Conservation (phyloP, 2,329 filamentous ascomycete genomes). For the Gyromitra esculenta region DNA sequence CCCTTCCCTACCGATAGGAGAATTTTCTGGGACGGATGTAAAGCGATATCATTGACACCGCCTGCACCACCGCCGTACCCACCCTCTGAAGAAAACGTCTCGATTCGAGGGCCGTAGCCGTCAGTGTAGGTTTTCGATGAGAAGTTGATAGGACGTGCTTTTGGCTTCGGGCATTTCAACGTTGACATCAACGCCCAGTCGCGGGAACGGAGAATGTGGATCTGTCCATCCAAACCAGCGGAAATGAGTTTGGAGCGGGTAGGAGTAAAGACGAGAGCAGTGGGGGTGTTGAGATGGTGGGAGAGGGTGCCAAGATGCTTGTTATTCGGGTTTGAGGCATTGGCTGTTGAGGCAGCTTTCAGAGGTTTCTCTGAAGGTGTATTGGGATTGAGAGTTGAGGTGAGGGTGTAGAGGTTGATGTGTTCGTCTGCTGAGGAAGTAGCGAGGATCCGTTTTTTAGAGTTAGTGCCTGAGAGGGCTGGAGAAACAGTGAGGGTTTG, state of each 20-base stretch:
- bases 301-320: conserved; percentile 85
- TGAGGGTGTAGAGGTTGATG: conserved; percentile 93
- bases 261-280: conserved; percentile 83
- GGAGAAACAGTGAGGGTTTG: conserved; percentile 88
- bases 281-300: conserved; percentile 79
- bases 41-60: conserved; percentile 94
- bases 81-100: conserved; percentile 49
- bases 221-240: conserved; percentile 88
- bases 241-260: conserved; percentile 86
- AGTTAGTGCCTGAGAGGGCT: conserved; percentile 66
- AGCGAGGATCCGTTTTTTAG: conserved; percentile 80
- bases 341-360: conserved; percentile 36
- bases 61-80: conserved; percentile 60
- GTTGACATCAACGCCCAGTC: conserved; percentile 89
- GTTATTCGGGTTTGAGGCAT: conserved; percentile 65
- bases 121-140: conserved; percentile 48
- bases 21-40: conserved; percentile 95
- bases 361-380: conserved; percentile 23
- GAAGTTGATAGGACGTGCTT: conserved; percentile 67
- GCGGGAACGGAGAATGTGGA: conserved; percentile 84
- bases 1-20: conserved; percentile 93
- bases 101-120: conserved; percentile 53
- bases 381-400: conserved; percentile 62
- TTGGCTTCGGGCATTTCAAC: conserved; percentile 88
- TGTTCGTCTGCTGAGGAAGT: conserved; percentile 92